Percentiles rank a stretch among this genome's conserved stretches.
Conservation (phyloP, 306 rosid genomes). For the Malus asiatica region DNA sequence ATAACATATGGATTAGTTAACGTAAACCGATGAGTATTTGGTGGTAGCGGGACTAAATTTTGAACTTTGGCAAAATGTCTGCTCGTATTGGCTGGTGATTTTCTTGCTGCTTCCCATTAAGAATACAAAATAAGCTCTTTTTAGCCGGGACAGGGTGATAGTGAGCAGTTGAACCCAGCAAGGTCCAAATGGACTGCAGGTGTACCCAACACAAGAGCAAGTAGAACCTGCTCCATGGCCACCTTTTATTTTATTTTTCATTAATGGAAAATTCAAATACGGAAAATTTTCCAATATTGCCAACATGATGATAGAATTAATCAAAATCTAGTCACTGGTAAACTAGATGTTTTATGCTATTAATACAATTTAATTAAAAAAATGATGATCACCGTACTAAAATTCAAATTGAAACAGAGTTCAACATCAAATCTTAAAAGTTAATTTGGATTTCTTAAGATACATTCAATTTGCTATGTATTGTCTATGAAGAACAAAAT, state of each 20-base stretch:
- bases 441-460: no score
- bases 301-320: neutral
- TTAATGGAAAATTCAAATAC: neutral
- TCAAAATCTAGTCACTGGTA: no score
- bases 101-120: neutral
- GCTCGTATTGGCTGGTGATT: neutral
- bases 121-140: neutral
- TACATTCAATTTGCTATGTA: no score
- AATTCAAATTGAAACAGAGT: no score
- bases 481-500: no score
- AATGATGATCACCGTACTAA: no score
- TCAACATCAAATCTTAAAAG: no score
- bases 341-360: no score
- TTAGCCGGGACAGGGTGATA: neutral
- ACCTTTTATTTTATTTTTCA: neutral
- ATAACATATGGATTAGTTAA: no score
- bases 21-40: neutral
- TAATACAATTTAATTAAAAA: no score
- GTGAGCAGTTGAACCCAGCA: neutral
- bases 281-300: neutral
- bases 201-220: neutral
- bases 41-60: neutral
- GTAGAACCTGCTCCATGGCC: neutral
- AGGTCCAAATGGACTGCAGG: neutral
- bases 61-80: neutral